phyloP scores from a whole-genome alignment of 1,139 yeast species.

The Sugiyamaella japonica region DNA sequence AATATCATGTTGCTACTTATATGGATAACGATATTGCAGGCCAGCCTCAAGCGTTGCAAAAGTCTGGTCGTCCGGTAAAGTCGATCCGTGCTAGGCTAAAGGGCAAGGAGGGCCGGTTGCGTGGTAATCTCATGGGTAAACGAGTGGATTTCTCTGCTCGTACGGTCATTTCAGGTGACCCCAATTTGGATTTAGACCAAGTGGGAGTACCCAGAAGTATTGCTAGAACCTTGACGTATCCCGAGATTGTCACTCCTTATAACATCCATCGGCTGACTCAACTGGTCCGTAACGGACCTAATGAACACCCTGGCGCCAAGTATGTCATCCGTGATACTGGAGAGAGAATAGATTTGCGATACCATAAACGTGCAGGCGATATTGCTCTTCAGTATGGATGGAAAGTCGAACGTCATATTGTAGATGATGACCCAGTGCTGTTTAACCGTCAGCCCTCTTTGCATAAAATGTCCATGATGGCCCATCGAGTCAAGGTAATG shows the following conservation, averaged over 20 bases:
- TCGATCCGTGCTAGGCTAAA: conserved; percentile 97
- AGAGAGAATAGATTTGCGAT: conserved; percentile 95
- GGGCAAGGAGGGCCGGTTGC: conserved; percentile 98
- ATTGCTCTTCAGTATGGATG: conserved; percentile 97
- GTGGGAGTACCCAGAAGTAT: conserved; percentile 98
- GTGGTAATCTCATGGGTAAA: conserved; percentile 99
- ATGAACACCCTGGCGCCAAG: conserved; percentile 99
- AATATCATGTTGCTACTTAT: conserved; percentile 98
- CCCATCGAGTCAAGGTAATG: conserved; percentile 98
- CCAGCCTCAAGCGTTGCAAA: conserved; percentile 98
- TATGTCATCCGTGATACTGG: conserved; percentile 98
- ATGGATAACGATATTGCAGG: conserved; percentile 99
- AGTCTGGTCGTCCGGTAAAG: conserved; percentile 97
- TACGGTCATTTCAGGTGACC: conserved; percentile 99
- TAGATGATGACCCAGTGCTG: conserved; percentile 96
- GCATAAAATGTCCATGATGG: conserved; percentile 99
- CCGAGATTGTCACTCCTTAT: conserved; percentile 97
- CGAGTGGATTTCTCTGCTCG: conserved; percentile 99
- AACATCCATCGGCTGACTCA: conserved; percentile 92
- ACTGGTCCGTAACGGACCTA: conserved; percentile 95
- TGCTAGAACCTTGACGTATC: conserved; percentile 93
- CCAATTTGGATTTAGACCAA: conserved; percentile 94
- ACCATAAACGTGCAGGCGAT: conserved; percentile 97
- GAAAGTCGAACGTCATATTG: conserved; percentile 97
- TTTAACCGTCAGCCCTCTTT: conserved; percentile 99